Conservation (phyloP, 768 basidiomycete species). For the Tricholoma sp. region DNA sequence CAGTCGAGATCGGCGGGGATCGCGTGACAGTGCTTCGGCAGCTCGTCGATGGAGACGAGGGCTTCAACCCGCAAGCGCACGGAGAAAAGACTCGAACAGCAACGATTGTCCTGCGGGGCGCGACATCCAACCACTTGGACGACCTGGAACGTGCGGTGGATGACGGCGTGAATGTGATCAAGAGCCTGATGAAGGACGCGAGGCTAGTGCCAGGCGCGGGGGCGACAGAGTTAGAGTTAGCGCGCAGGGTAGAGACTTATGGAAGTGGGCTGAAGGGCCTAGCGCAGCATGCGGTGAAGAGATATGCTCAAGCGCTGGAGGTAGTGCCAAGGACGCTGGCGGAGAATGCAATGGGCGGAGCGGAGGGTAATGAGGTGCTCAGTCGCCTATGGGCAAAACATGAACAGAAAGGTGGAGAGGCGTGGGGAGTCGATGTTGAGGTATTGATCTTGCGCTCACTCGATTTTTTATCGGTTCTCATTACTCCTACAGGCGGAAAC, state of each 20-base stretch:
- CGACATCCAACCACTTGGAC: slow-evolving; percentile 90
- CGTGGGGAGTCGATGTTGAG: slow-evolving; percentile 88
- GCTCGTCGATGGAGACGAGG: slow-evolving; percentile 58
- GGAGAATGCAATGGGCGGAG: slow-evolving; percentile 91
- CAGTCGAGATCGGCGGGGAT: slow-evolving; percentile 94
- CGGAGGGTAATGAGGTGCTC: slow-evolving; percentile 89
- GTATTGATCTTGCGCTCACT: slow-evolving; percentile 31
- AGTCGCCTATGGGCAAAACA: slow-evolving; percentile 89
- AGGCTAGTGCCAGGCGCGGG: slow-evolving; percentile 92
- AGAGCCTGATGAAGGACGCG: slow-evolving; percentile 84
- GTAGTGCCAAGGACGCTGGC: slow-evolving; percentile 90
- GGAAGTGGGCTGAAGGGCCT: slow-evolving; percentile 88
- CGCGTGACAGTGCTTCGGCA: slow-evolving; percentile 96
- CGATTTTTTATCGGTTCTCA: neutral
- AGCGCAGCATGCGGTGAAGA: slow-evolving; percentile 88
- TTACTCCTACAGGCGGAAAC: slow-evolving; percentile 52
- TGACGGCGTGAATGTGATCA: slow-evolving; percentile 95
- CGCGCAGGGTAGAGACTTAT: slow-evolving; percentile 75
- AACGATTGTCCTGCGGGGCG: slow-evolving; percentile 92
- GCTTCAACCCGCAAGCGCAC: slow-evolving; percentile 44
- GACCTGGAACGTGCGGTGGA: slow-evolving; percentile 96
- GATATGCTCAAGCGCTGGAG: slow-evolving; percentile 86
- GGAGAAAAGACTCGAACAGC: slow-evolving; percentile 82
- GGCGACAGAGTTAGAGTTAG: slow-evolving; percentile 91
- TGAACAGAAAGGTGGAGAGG: slow-evolving; percentile 64